Evolutionary conservation across 495 filamentous ascomycete genomes (phyloP).

Genomic region (Penicillium egyptiacum): DNA sequence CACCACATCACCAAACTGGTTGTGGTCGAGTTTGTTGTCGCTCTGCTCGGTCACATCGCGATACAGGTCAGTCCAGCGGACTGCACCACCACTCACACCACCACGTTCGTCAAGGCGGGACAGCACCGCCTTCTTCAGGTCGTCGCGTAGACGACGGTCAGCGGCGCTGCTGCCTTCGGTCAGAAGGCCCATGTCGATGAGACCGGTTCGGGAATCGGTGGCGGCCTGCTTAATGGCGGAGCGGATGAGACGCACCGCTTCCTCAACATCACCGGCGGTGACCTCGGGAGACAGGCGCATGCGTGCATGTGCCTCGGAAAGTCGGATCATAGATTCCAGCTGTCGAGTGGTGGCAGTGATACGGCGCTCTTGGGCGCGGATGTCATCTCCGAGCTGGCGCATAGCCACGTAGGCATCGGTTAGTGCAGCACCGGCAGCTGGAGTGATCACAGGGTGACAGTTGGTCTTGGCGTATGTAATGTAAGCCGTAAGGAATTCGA

Average conservation of each 20-base stretch:
- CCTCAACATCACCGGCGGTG: conserved; percentile 77
- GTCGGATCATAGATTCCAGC: conserved; percentile 94
- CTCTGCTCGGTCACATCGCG: conserved; percentile 72
- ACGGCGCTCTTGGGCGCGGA: conserved; percentile 87
- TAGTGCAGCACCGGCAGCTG: conserved; percentile 75
- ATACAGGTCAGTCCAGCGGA: conserved; percentile 75
- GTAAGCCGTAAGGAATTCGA: conserved; percentile 94
- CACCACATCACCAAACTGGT: conserved; percentile 80
- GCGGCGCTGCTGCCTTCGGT: conserved; percentile 86
- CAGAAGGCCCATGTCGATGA: conserved; percentile 95
- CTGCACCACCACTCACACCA: conserved; percentile 56
- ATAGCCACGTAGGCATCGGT: conserved; percentile 89
- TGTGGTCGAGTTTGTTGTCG: conserved; percentile 67
- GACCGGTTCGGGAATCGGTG: conserved; percentile 84
- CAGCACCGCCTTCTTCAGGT: conserved; percentile 79
- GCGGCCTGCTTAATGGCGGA: conserved; percentile 95
- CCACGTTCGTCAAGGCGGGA: conserved; percentile 74
- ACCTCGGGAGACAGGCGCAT: conserved; percentile 83
- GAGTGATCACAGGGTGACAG: conserved; percentile 76
- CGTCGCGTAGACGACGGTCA: conserved; percentile 75
- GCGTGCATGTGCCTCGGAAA: conserved; percentile 94
- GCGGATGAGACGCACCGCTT: conserved; percentile 90
- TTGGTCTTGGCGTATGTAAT: conserved; percentile 94
- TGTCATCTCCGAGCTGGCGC: conserved; percentile 93
- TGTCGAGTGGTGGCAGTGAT: conserved; percentile 97